Conservation (phyloP, 495 filamentous ascomycete species). For the Lasiosphaeris hirsuta region DNA sequence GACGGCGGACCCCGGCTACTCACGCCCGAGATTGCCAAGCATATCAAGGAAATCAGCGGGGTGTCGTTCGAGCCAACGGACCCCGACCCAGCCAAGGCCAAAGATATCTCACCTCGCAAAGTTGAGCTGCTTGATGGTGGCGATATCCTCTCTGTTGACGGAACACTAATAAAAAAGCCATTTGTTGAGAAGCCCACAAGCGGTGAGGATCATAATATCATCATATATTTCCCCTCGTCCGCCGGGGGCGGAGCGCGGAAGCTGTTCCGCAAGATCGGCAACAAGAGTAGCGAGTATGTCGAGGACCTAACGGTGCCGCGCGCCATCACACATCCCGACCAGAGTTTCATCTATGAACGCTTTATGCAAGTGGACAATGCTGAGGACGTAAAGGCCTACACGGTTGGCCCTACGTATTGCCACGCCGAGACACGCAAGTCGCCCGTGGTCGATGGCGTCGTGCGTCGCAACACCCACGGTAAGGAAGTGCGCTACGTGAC, state of each 20-base stretch:
- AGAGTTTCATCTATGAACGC: slow-evolving; percentile 93
- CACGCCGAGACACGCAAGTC: slow-evolving; percentile 97
- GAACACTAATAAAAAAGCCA: slow-evolving; percentile 75
- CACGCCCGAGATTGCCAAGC: slow-evolving; percentile 69
- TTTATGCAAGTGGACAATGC: slow-evolving; percentile 94
- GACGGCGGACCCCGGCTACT: slow-evolving; percentile 84
- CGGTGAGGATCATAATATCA: slow-evolving; percentile 97
- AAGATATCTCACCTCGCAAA: slow-evolving; percentile 58
- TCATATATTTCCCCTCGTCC: slow-evolving; percentile 89
- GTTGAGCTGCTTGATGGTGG: slow-evolving; percentile 83
- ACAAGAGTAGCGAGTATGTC: slow-evolving; percentile 95
- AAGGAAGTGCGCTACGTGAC: slow-evolving; percentile 98
- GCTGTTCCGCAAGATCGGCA: slow-evolving; percentile 94
- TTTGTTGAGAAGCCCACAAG: slow-evolving; percentile 99
- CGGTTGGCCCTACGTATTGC: slow-evolving; percentile 88
- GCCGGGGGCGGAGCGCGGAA: slow-evolving; percentile 83
- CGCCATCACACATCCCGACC: slow-evolving; percentile 69
- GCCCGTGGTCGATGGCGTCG: slow-evolving; percentile 93
- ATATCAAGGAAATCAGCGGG: slow-evolving; percentile 74
- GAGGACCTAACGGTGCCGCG: slow-evolving; percentile 69
- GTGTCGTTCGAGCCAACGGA: slow-evolving; percentile 71
- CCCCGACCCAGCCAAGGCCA: slow-evolving; percentile 52
- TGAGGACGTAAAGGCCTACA: slow-evolving; percentile 98
- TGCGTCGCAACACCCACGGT: slow-evolving; percentile 91
- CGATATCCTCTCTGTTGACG: slow-evolving; percentile 84